Base-by-base conservation (phyloP, 1,284 basidiomycete genomes). In the Pseudomicrostroma phylloplanum region DNA sequence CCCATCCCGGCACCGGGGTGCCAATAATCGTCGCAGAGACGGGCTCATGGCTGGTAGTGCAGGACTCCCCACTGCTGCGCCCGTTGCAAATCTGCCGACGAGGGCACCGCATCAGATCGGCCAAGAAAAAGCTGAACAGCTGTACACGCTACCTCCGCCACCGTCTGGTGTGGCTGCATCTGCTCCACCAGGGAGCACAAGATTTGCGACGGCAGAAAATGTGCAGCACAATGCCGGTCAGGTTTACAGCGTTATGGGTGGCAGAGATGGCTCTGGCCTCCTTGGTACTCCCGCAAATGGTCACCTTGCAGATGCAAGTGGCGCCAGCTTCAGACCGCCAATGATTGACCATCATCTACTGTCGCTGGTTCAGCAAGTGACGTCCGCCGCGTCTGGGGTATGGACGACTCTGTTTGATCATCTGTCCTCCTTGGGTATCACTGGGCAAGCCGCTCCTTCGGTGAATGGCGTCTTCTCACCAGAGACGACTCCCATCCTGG, bases 401-500 rank as follows among this genome's bases (percentile, higher is more conserved):
- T 78, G 76, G 74, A 65, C 65, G 13, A 56, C 67, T 40, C 65
- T 78, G 54, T 66, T 72, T 23, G 67, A 63, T 8, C 65, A 75
- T 56, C 66, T 75, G 1, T 56, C 56, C 9, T 61, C 62, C 25
- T 51, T 65, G 11, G 64, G 65, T 1, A 40, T 58, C 43, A 48
- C 3, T 21, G 43, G 43, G 17, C 15, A 17, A 48, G 12, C 3
- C 21, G 23, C 54, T 8, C 56, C n/a, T 48, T 48, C 43, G 15
- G 43, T 17, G 15, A 21, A 42, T 6, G 8, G 48, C 23, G 17
- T 23, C 30, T 30, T 15, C 9, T 23, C 61, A 26, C 40, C 13
- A 26, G 56, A 41, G 19, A 41, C 51, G 21, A 46, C 43, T 7
- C 39, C 55, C 42, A 6, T n/a, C 26, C 36, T 60, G 42, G 25